Evolutionary conservation across 176 grass and related monocot species (phyloP), one percentile per base, ranked within the genome.

Genomic region (Miscanthus lutarioriparius): DNA sequence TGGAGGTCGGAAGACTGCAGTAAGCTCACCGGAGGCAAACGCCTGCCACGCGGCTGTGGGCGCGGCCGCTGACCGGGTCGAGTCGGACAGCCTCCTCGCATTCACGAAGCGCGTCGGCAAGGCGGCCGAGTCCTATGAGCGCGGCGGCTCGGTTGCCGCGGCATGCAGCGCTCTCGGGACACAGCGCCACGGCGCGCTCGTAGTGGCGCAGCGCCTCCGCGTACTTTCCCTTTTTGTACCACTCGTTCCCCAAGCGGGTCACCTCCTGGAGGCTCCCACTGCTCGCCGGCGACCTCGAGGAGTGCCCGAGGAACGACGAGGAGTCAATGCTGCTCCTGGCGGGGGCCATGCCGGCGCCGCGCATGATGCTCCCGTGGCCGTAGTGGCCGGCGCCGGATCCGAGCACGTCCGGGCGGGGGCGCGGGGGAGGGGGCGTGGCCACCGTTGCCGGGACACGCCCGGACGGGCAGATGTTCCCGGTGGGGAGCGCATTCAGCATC

Each of bases 291-390:
- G 80, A 72, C 79, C 81, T 68, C 66, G 56, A 63, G 28, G 69
- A 43, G 71, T 90, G 64, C 6, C 71, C 70, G 22, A 82, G 36
- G 72, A 62, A 86, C 13, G 83, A 80, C 15, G 79, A 37, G 26
- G 83, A 1, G 28, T 86, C 83, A 79, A 78, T 84, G 84, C 76
- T 67, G 38, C 47, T 83, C 64, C 81, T 73, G 11, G 86, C 27
- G 19, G 76, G 68, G 62, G 63, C 17, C 51, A 80, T 64, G 72
- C 82, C 81, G 10, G 83, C 80, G 22, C 89, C 87, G 22, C 86
- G 89, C 94, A 97, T 97, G 88, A 97, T 88, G 87, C 94, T 97
- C 7, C 96, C 96, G 49, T 99, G 96, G 77, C 96, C 96, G 32
- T 99, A 99, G 81, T 99, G 84, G 69, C 96, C 93, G 8, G 79